phyloP scores from a whole-genome alignment of 2,329 filamentous ascomycete genomes.

The Xylaria sp. region DNA sequence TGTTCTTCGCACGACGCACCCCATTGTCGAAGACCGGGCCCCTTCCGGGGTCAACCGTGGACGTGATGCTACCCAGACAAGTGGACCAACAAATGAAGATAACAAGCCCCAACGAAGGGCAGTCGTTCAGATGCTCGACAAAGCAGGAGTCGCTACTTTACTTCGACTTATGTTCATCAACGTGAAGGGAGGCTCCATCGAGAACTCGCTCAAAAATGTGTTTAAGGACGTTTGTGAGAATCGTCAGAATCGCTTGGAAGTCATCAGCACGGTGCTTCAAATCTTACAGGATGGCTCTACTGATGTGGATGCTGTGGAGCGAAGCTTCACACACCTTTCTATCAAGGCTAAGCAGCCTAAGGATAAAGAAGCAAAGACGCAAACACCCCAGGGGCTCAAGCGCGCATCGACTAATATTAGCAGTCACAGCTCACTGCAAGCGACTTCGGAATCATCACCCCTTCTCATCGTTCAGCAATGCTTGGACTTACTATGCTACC shows the following conservation, averaged over 20 bases:
- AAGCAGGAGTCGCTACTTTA: constrained; percentile 93
- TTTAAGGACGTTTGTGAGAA: constrained; percentile 95
- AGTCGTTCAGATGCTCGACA: constrained; percentile 96
- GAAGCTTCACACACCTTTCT: constrained; percentile 93
- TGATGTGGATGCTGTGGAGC: constrained; percentile 92
- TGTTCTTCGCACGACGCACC: constrained; percentile 59
- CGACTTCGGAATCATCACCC: constrained; percentile 89
- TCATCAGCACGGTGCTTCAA: constrained; percentile 89
- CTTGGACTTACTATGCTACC: constrained; percentile 82
- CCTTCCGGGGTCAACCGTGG: constrained; percentile 48
- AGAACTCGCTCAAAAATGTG: constrained; percentile 84
- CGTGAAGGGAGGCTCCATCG: constrained; percentile 84
- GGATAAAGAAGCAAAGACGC: constrained; percentile 71
- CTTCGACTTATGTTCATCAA: constrained; percentile 97
- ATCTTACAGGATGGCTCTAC: constrained; percentile 96
- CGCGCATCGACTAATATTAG: constrained; percentile 73
- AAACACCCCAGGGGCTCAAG: constrained; percentile 84
- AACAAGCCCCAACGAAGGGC: constrained; percentile 79
- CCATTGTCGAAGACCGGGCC: constrained; percentile 55
- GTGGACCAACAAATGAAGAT: constrained; percentile 50
- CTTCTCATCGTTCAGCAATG: constrained; percentile 97
- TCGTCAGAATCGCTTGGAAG: constrained; percentile 92
- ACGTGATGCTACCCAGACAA: constrained; percentile 42
- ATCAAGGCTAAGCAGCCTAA: constrained; percentile 85
- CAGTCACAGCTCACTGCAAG: constrained; percentile 58